These are phyloP conservation scores for Parathielavia appendiculata DNA, from an alignment of 495 filamentous ascomycete genomes.

Conservation along the genomic window DNA sequence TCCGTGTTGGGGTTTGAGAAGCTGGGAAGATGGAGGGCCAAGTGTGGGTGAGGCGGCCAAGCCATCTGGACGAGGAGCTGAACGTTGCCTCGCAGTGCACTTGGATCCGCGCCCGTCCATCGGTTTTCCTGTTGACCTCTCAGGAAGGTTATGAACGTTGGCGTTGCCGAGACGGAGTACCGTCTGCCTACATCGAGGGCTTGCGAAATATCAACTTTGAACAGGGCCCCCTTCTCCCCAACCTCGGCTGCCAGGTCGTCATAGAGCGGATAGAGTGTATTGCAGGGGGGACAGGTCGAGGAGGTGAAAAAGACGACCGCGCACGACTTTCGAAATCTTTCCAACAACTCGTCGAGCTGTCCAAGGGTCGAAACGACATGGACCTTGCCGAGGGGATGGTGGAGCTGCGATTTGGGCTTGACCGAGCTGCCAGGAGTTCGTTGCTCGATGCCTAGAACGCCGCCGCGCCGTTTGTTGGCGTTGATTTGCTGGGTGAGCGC, in stretches of 20 bases:
- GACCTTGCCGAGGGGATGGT: conserved; percentile 33
- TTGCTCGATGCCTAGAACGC: conserved; percentile 48
- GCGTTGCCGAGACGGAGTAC: conserved; percentile 70
- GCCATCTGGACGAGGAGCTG: conserved; percentile 70
- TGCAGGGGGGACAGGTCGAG: conserved; percentile 80
- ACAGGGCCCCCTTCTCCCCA: conserved; percentile 62
- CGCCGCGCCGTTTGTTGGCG: conserved; percentile 52
- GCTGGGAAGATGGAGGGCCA: conserved; percentile 60
- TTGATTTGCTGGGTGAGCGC: conserved; percentile 71
- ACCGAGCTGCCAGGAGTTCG: conserved; percentile 28
- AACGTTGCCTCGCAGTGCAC: conserved; percentile 65
- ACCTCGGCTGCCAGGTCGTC: conserved; percentile 72
- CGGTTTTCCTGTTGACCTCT: conserved; percentile 68
- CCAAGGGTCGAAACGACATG: conserved; percentile 37
- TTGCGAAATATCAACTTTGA: conserved; percentile 75
- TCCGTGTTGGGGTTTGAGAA: conserved; percentile 58
- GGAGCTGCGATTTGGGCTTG: conserved; percentile 32
- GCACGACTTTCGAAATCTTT: conserved; percentile 56
- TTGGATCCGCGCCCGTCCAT: conserved; percentile 73
- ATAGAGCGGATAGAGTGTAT: conserved; percentile 74
- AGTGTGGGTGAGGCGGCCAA: conserved; percentile 71
- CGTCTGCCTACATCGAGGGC: conserved; percentile 60
- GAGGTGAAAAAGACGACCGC: conserved; percentile 92
- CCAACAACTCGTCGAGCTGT: conserved; percentile 58
- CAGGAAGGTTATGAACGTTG: conserved; percentile 87